These are phyloP conservation scores for Allantophomopsis lycopodina DNA, from an alignment of 2,329 filamentous ascomycete species.

Conservation along the genomic window DNA sequence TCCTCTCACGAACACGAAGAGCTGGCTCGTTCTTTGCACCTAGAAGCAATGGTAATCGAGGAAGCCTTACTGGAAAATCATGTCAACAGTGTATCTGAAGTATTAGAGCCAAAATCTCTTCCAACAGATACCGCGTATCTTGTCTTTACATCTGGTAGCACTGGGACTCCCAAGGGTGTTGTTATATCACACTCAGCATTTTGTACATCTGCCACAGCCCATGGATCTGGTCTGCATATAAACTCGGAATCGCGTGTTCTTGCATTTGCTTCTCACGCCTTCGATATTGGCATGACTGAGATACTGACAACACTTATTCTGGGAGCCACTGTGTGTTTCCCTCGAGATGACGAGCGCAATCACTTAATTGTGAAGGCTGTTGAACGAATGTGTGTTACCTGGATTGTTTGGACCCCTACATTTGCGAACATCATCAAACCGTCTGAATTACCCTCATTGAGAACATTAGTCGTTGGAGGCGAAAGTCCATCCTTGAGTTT, in stretches of 20 bases:
- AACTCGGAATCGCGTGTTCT: conserved; percentile 1
- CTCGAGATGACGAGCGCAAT: neutral
- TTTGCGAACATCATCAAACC: neutral
- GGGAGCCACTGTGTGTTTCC: neutral
- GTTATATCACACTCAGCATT: conserved; percentile 1
- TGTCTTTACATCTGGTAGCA: conserved; percentile 2
- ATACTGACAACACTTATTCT: neutral
- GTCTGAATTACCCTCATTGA: neutral
- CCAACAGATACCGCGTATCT: neutral
- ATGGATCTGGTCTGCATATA: neutral
- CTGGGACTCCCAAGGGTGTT: neutral
- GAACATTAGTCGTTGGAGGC: conserved; percentile 55
- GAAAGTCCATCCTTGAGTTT: conserved; percentile 17
- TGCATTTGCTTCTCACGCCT: conserved; percentile 5
- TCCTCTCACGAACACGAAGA: too few species aligned
- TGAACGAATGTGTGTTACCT: neutral
- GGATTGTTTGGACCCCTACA: neutral
- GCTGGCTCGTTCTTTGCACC: too few species aligned
- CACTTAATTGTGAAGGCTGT: neutral
- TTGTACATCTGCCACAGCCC: neutral
- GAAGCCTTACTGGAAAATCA: too few species aligned
- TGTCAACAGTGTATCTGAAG: neutral
- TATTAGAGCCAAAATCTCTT: neutral
- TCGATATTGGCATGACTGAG: conserved; percentile 3
- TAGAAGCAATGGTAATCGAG: neutral